phyloP scores from a whole-genome alignment of 106 monocot genomes.

The Chionographis japonica region DNA sequence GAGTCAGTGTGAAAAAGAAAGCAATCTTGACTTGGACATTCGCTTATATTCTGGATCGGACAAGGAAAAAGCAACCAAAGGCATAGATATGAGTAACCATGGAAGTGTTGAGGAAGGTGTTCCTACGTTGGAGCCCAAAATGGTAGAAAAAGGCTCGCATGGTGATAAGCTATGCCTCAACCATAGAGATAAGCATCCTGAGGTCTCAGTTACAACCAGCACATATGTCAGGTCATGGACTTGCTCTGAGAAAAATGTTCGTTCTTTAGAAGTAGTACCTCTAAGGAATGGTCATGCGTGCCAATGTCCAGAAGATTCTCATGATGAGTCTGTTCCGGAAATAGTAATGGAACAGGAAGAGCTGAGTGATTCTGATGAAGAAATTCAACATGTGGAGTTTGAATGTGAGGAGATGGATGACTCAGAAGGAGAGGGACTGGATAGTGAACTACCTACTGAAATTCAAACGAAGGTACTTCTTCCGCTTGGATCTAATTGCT shows the following conservation, averaged over 20 bases:
- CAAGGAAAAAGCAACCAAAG: conserved; percentile 11
- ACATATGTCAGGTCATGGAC: conserved; percentile 2
- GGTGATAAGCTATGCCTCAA: not conserved
- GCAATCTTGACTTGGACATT: conserved; percentile 73
- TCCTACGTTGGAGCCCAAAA: conserved; percentile 3
- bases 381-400: conserved; percentile 73
- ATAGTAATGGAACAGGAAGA: conserved; percentile 99
- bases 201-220: conserved; percentile 6
- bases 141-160: conserved; percentile 7
- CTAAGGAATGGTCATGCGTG: conserved; percentile 2
- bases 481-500: not conserved
- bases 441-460: conserved; percentile 7
- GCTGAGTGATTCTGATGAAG: conserved; percentile 94
- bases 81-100: not conserved
- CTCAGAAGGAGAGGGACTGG: conserved; percentile 66
- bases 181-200: conserved; percentile 10
- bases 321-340: conserved; percentile 47
- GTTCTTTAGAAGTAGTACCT: not conserved
- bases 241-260: conserved; percentile 10
- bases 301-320: conserved; percentile 9
- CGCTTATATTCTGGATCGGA: conserved; percentile 35
- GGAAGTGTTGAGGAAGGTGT: conserved; percentile 10
- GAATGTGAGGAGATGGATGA: conserved; percentile 95
- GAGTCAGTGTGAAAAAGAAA: conserved; percentile 33
- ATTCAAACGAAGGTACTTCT: conserved; percentile 39